Conservation (phyloP, 1,284 basidiomycete species). For the Rhodotorula sp. region DNA sequence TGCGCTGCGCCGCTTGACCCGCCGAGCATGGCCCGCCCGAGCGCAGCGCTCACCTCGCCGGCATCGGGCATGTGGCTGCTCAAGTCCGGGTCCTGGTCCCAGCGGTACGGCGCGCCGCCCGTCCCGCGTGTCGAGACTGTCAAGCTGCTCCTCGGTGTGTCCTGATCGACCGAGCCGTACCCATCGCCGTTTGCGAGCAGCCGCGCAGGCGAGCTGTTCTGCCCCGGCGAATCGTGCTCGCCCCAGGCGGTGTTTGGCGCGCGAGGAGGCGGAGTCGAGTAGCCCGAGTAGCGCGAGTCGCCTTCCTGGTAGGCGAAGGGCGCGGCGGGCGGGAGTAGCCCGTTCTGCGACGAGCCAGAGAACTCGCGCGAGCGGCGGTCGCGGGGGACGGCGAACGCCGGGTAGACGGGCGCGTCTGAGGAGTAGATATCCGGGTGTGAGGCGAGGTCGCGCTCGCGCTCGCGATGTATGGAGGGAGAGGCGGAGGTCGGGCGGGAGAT, state of each 20-base stretch:
- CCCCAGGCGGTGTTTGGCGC: constrained; percentile 12
- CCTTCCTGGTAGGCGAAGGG: constrained; percentile 14
- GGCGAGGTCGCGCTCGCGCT: neutral
- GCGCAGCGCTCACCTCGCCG: constrained; percentile 6
- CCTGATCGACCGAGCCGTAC: neutral
- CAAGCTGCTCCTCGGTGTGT: constrained; percentile 5
- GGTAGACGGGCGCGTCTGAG: neutral
- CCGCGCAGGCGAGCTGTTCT: constrained; percentile 5
- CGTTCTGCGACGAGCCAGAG: neutral
- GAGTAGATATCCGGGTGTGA: neutral
- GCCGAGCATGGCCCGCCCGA: constrained; percentile 11
- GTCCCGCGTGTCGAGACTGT: constrained; percentile 16
- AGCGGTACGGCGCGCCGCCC: constrained; percentile 14
- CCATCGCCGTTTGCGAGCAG: neutral
- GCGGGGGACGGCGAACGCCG: neutral
- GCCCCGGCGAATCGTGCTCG: constrained; percentile 4
- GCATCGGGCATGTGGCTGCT: constrained; percentile 7
- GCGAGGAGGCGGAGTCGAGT: constrained; percentile 5
- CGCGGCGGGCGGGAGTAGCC: neutral
- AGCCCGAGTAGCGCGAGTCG: neutral
- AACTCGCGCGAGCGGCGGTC: constrained; percentile 1
- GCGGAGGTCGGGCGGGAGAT: constrained; percentile 1
- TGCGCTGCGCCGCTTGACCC: neutral
- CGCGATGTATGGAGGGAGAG: neutral
- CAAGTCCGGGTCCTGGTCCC: constrained; percentile 6